Percentiles rank a stretch among this genome's conserved stretches.
These are phyloP conservation scores for Musa acuminata DNA, from an alignment of 176 grass and related monocot genomes.

Conservation along the genomic window DNA sequence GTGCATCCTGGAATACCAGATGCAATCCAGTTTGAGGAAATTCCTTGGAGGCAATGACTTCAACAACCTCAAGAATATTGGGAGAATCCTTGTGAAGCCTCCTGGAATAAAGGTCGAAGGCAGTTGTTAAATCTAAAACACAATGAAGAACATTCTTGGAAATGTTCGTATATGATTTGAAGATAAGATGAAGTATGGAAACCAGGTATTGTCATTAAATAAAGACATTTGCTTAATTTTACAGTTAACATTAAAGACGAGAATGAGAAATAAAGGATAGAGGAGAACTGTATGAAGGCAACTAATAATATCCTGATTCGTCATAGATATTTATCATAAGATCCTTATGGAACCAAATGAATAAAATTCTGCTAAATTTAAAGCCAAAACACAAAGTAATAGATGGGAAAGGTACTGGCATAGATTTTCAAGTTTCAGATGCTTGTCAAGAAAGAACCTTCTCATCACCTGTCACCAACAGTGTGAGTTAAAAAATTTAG, in stretches of 20 bases:
- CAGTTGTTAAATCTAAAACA: conserved; percentile 13
- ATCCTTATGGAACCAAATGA: too few relatives aligned
- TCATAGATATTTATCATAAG: too few relatives aligned
- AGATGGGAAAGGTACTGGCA: too few relatives aligned
- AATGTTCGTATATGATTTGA: neutral
- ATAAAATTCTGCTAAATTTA: too few relatives aligned
- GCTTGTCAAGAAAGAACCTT: too few relatives aligned
- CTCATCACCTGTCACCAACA: too few relatives aligned
- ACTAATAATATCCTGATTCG: too few relatives aligned
- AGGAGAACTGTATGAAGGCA: too few relatives aligned
- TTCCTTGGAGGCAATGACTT: conserved; percentile 45
- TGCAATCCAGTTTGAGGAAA: conserved; percentile 64
- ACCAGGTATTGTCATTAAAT: neutral
- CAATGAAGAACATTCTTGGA: neutral
- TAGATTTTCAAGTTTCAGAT: too few relatives aligned
- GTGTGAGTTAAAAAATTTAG: too few relatives aligned
- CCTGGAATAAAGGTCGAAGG: conserved; percentile 37
- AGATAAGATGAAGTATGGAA: neutral
- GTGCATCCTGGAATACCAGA: conserved; percentile 64
- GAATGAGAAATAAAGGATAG: too few relatives aligned
- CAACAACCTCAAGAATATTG: conserved; percentile 67
- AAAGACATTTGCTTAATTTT: neutral
- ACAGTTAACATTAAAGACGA: neutral
- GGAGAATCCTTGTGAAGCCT: conserved; percentile 69
- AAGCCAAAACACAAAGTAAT: too few relatives aligned